Evolutionary conservation across 805 yeast species (phyloP).

Genomic region (Saccharomycopsis sp.): DNA sequence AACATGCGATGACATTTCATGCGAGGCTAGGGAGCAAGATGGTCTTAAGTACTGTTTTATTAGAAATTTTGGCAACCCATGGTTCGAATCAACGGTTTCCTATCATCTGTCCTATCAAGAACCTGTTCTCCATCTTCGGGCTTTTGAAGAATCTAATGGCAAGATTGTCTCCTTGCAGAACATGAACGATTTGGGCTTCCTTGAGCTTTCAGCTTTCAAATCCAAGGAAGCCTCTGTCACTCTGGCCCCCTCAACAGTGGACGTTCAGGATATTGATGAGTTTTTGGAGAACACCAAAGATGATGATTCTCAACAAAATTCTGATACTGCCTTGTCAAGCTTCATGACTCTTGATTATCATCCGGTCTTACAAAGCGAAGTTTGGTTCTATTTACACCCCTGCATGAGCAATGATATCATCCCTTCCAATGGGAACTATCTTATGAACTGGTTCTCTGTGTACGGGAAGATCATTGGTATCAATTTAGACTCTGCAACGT

Average conservation of each 20-base stretch:
- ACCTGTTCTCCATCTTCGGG: slow-evolving; percentile 4
- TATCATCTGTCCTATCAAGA: slow-evolving; percentile 7
- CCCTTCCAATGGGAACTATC: neutral
- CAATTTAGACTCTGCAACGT: neutral
- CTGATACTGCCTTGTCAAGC: neutral
- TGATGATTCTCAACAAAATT: neutral
- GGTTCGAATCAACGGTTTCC: neutral
- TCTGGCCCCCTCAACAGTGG: neutral
- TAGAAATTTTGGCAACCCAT: too few species aligned
- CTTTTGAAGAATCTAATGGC: neutral
- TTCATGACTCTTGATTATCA: slow-evolving; percentile 6
- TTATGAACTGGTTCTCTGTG: slow-evolving; percentile 1
- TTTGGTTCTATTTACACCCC: slow-evolving; percentile 8
- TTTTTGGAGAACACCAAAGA: neutral
- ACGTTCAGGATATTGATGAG: slow-evolving; percentile 1
- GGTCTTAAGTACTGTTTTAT: too few species aligned
- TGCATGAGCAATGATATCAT: slow-evolving; percentile 2
- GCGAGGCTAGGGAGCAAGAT: too few species aligned
- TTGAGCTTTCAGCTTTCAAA: neutral
- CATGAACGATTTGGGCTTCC: neutral
- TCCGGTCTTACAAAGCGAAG: neutral
- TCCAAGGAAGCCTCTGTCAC: too few species aligned
- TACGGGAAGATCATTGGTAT: slow-evolving; percentile 2
- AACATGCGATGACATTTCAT: too few species aligned
- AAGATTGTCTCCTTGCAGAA: neutral